A percentile compares a stretch with the other conserved stretches of the same genome.
phyloP scores from a whole-genome alignment of 768 basidiomycete species.

The Artomyces pyxidatus region DNA sequence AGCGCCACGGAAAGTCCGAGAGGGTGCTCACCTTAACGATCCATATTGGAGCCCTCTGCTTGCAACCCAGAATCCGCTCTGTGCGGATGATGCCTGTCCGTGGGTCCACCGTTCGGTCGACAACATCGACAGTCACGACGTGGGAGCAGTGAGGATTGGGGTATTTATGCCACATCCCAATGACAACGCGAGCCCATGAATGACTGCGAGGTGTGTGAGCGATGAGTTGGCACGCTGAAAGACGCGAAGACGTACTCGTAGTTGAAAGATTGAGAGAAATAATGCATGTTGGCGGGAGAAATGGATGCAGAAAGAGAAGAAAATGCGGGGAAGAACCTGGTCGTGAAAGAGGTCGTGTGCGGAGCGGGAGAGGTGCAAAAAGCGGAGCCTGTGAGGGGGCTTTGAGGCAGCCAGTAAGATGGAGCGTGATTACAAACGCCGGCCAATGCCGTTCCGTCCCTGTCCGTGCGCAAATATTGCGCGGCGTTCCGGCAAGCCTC shows the following conservation, averaged over 20 bases:
- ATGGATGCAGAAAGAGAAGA: background rate
- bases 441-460: background rate
- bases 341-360: background rate
- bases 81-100: constrained; percentile 84
- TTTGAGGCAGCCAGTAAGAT: background rate
- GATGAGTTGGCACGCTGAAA: constrained; percentile 9
- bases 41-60: constrained; percentile 88
- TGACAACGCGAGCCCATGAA: constrained; percentile 85
- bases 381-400: background rate
- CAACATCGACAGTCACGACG: constrained; percentile 79
- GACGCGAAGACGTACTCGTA: constrained; percentile 57
- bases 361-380: background rate
- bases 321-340: constrained; percentile 9
- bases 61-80: constrained; percentile 83
- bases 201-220: constrained; percentile 43
- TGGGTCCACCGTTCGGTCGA: constrained; percentile 79
- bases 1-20: background rate
- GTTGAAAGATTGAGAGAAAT: constrained; percentile 77
- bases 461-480: background rate
- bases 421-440: constrained; percentile 1
- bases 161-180: constrained; percentile 94
- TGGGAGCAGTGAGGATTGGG: constrained; percentile 90
- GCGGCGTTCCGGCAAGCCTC: background rate
- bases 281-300: constrained; percentile 49
- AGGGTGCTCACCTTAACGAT: constrained; percentile 70